Evolutionary conservation across 257 asterid species (phyloP), one percentile per base, ranked within the genome.

Genomic region (Solanum ossicruentum): DNA sequence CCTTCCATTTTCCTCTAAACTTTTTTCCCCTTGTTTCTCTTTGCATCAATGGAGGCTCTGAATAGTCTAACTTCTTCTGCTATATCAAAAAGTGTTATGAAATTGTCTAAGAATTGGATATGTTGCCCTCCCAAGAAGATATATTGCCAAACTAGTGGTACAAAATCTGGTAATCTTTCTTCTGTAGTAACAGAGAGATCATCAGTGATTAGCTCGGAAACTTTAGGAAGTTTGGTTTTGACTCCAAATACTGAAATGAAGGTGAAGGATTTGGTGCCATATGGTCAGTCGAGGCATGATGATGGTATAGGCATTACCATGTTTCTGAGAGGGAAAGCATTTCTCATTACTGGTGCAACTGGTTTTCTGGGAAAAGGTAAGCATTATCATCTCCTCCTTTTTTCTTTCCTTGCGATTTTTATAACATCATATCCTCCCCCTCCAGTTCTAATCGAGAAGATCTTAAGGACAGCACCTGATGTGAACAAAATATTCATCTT

Each of bases 391-490:
- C 36, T 18, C 10, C 77, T 69, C 23, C 5, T 45, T 70, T 10
- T 70, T 70, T 39, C 73, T 10, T 17, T 18, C 52, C 16, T 36
- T 16, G 12, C 12, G 8, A 43, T n/a, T 73, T 15, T 73, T 45
- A 13, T n/a, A 20, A 41, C 32, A n/a, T 43, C 21, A 26, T 41
- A 21, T 49, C 12, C n/a, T 43, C 41, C 21, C 41, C 21, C 69
- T 80, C 28, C 96, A 95, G 99, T 95, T 89, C 96, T 95, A 69
- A 89, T 95, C 12, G 99, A 95, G 90, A 95, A 95, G 88, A 92
- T 94, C 86, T 88, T 95, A 70, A 79, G 99, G 88, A 92, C 96
- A 71, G 89, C 93, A 66, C 99, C 99, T 75, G 99, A 95, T 90
- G 95, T 94, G 82, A 84, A 83, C 45, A 94, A 88, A 90, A 93